A percentile compares a stretch with the other conserved stretches of the same genome.
Conservation (phyloP, 2,329 filamentous ascomycete species). For the Dendryphion nanum region DNA sequence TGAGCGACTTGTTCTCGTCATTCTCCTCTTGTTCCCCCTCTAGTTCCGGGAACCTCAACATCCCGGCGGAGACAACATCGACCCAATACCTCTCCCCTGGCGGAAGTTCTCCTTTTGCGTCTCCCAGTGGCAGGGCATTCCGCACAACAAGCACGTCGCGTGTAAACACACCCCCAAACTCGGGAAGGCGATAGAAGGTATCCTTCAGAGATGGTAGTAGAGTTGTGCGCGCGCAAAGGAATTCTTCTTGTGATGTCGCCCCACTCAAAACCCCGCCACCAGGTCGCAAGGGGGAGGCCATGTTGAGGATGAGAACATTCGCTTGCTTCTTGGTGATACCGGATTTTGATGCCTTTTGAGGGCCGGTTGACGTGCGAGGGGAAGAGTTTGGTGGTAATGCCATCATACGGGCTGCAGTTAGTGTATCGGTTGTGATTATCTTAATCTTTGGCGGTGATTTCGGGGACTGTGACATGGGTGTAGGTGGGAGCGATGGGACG, state of each 20-base stretch:
- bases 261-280: constrained; percentile 63
- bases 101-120: constrained; percentile 38
- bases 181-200: constrained; percentile 59
- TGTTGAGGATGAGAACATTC: constrained; percentile 59
- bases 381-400: constrained; percentile 8
- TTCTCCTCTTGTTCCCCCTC: constrained; percentile 31
- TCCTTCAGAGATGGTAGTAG: constrained; percentile 59
- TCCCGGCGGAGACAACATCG: constrained; percentile 58
- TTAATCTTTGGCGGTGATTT: constrained; percentile 38
- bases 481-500: constrained; percentile 1
- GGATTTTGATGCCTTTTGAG: neutral
- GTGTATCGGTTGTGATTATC: constrained; percentile 52
- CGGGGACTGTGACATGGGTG: constrained; percentile 1
- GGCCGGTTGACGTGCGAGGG: too few species aligned
- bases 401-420: constrained; percentile 51
- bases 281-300: constrained; percentile 61
- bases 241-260: constrained; percentile 61
- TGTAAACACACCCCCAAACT: constrained; percentile 57
- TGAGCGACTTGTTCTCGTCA: constrained; percentile 12
- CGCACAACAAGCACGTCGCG: constrained; percentile 61
- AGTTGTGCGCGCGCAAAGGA: constrained; percentile 60
- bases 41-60: constrained; percentile 58
- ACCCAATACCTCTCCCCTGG: constrained; percentile 58
- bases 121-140: constrained; percentile 22
- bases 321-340: constrained; percentile 17